Evolutionary conservation across 208 protist species (phyloP).

Genomic region (Acanthamoeba royreba): DNA sequence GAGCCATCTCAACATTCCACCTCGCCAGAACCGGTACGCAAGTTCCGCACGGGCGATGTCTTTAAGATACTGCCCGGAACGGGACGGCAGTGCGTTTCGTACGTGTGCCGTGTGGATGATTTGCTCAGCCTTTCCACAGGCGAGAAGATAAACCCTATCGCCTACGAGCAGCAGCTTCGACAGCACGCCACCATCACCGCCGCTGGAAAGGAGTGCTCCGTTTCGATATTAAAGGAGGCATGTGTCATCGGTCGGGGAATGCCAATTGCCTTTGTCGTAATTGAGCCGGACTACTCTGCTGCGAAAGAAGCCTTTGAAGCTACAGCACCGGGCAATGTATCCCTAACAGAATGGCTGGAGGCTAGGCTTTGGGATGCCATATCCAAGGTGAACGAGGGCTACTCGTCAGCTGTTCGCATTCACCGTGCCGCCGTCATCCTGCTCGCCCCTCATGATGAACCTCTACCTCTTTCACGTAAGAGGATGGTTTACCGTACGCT

Average conservation of each 20-base stretch:
- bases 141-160: constrained; percentile 36
- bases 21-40: neutral
- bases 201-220: no score
- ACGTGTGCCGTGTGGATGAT: constrained; percentile 28
- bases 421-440: neutral
- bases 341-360: neutral
- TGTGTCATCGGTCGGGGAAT: neutral
- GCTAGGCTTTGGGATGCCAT: neutral
- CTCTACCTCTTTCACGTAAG: neutral
- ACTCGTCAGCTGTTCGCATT: neutral
- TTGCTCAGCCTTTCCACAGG: constrained; percentile 41
- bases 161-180: constrained; percentile 16
- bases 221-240: no score
- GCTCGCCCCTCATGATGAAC: neutral
- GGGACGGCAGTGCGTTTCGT: neutral
- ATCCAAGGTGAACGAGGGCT: neutral
- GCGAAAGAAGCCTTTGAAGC: neutral
- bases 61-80: neutral
- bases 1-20: neutral
- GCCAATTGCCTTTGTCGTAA: constrained; percentile 1
- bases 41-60: constrained; percentile 41
- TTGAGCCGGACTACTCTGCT: neutral
- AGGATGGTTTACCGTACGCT: neutral
- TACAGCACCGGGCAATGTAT: neutral
- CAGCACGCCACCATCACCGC: neutral